A percentile compares a stretch with the other conserved stretches of the same genome.
Evolutionary conservation across 345 rosid genomes (phyloP).

Genomic region (Gossypium bickii): DNA sequence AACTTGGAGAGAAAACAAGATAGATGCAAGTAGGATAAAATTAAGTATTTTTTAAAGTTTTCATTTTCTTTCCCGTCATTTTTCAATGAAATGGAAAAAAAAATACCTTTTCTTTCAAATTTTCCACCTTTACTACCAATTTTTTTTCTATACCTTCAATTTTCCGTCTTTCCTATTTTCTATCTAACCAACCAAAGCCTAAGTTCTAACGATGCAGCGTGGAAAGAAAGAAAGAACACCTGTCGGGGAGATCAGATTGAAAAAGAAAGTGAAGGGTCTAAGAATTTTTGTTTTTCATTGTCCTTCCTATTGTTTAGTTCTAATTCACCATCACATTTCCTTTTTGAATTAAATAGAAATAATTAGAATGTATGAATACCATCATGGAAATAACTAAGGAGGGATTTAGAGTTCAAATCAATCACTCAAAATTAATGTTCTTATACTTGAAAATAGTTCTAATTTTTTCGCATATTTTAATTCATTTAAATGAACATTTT

Average conservation of each 20-base stretch:
- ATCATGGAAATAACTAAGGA: not conserved
- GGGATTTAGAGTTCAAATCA: not conserved
- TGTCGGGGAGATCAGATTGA: not conserved
- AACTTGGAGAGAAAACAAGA: no score
- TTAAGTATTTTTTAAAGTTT: no score
- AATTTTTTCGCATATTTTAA: no score
- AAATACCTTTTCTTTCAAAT: no score
- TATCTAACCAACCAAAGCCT: no score
- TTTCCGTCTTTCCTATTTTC: no score
- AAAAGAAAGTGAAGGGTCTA: not conserved
- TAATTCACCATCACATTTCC: not conserved
- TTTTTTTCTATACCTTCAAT: no score
- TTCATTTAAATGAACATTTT: no score
- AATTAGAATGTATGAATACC: not conserved
- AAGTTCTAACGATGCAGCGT: not conserved
- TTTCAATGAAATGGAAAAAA: no score
- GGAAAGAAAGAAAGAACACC: not conserved
- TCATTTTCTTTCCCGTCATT: no score
- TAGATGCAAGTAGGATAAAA: no score
- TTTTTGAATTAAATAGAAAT: not conserved
- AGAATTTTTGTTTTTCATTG: not conserved
- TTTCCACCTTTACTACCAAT: no score
- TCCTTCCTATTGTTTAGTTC: not conserved
- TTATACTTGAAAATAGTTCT: not conserved
- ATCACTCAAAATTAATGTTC: not conserved